A percentile compares a stretch with the other conserved stretches of the same genome.
phyloP scores from a whole-genome alignment of 192 early-diverging fungal genomes.

The Coemansia biformis region DNA sequence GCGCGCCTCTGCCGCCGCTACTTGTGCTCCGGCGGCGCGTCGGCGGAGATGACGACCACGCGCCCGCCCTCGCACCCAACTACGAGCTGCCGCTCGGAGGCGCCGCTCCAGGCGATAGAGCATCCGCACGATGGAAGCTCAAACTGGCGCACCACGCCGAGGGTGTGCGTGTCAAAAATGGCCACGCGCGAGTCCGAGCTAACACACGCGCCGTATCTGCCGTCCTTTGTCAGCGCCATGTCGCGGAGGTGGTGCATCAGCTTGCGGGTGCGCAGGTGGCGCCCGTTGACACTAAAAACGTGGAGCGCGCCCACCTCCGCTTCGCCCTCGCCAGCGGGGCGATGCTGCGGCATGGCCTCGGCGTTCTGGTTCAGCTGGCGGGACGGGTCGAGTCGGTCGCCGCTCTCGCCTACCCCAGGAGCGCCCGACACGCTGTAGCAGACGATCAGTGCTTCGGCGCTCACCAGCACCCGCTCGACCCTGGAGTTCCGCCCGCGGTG shows the following conservation, averaged over 20 bases:
- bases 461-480: conserved; percentile 33
- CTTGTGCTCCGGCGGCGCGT: conserved; percentile 1
- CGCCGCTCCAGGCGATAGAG: conserved; percentile 36
- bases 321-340: conserved; percentile 6
- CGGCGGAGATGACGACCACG: conserved; percentile 30
- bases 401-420: conserved; percentile 1
- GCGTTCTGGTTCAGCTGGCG: conserved; percentile 10
- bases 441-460: conserved; percentile 23
- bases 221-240: conserved; percentile 38
- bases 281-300: conserved; percentile 35
- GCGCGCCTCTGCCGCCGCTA: not conserved
- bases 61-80: conserved; percentile 38
- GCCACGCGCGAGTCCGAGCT: conserved; percentile 40
- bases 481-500: conserved; percentile 15
- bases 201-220: conserved; percentile 32
- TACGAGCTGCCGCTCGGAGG: conserved; percentile 30
- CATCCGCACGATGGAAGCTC: conserved; percentile 40
- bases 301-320: conserved; percentile 31
- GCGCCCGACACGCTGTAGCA: conserved; percentile 41
- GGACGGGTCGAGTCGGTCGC: conserved; percentile 25
- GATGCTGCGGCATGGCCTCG: not conserved
- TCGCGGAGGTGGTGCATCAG: conserved; percentile 33
- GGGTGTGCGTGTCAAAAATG: conserved; percentile 24
- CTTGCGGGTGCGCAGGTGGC: conserved; percentile 41
- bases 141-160: conserved; percentile 38